Percentiles rank a stretch among this genome's conserved stretches.
phyloP scores from a whole-genome alignment of 306 rosid species.

The Vigna radiata region DNA sequence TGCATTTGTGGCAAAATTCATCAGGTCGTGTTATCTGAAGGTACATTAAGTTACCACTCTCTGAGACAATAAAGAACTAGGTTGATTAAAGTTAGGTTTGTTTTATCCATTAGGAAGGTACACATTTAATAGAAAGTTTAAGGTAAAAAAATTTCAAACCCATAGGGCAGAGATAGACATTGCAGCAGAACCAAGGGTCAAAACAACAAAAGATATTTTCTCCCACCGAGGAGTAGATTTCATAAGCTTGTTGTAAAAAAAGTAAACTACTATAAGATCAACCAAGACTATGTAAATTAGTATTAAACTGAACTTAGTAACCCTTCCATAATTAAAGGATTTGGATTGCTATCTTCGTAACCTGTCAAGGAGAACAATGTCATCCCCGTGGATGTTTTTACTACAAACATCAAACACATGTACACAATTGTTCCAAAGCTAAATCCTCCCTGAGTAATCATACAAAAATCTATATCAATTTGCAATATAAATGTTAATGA shows the following conservation, averaged over 20 bases:
- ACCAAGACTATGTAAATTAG: constrained; percentile 94
- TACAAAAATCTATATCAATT: too few relatives aligned
- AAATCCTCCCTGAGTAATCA: constrained; percentile 72
- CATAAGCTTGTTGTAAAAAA: constrained; percentile 91
- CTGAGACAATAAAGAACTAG: too few relatives aligned
- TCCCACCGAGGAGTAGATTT: constrained; percentile 59
- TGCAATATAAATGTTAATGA: too few relatives aligned
- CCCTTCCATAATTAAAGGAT: constrained; percentile 86
- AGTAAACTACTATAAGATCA: constrained; percentile 83
- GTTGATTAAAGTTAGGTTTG: too few relatives aligned
- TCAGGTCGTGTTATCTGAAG: too few relatives aligned
- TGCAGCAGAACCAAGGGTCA: constrained; percentile 76
- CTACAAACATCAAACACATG: constrained; percentile 95
- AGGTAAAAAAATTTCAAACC: too few relatives aligned
- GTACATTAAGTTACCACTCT: too few relatives aligned
- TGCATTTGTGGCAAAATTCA: too few relatives aligned
- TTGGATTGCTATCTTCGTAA: constrained; percentile 79
- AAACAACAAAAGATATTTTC: constrained; percentile 70
- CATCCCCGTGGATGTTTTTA: constrained; percentile 93
- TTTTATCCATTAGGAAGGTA: too few relatives aligned
- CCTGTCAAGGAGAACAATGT: constrained; percentile 75
- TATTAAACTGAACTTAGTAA: constrained; percentile 78
- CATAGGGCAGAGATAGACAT: constrained; percentile 47
- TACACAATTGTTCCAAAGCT: constrained; percentile 71
- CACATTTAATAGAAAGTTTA: too few relatives aligned